Evolutionary conservation across 176 grass and related monocot species (phyloP), one percentile per base, ranked within the genome.

Genomic region (Rhynchospora tenuis): DNA sequence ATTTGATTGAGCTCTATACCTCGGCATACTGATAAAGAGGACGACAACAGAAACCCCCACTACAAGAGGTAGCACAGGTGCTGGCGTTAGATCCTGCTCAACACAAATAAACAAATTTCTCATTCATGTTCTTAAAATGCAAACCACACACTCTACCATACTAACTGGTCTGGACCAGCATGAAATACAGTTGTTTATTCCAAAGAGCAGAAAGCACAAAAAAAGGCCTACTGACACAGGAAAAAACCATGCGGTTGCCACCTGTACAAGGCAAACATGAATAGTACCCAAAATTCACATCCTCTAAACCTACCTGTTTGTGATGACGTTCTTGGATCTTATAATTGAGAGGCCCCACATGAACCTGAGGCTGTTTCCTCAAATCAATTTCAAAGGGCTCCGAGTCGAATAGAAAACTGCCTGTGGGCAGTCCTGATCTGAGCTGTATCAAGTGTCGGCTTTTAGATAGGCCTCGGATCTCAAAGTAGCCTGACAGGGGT

Each of bases 21-120:
- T 99, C 73, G 97, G 93, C 91, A 99, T 99, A 61, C 91, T 90
- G 84, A 99, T 89, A 84, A 95, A 88, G 15, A 96, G 79, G 69
- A 89, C 82, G 84, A 96, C 87, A 27, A 89, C 86, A 68, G 85
- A 93, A 82, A 99, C 82, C 71, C 93, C 97, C 63, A 93, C 88
- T 19, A 95, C 77, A 77, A 99, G 88, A 10, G 97, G 97, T 20
- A 93, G 86, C 50, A 96, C 89, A 45, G 97, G 89, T 16, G 91
- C 97, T 29, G 91, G 84, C 7, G 91, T 92, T 51, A 95, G 82
- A 83, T 95, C 93, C 93, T 93, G 88, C 80, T 86, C n/a, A 29
- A 82, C 64, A 84, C 56, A 87, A 60, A 43, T 46, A 56, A 84
- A 65, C 13, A 84, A 84, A 58, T 66, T 78, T 17, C n/a, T 60